Conservation (phyloP, 2,329 filamentous ascomycete species). For the Lasiodiplodia hormozganensis region DNA sequence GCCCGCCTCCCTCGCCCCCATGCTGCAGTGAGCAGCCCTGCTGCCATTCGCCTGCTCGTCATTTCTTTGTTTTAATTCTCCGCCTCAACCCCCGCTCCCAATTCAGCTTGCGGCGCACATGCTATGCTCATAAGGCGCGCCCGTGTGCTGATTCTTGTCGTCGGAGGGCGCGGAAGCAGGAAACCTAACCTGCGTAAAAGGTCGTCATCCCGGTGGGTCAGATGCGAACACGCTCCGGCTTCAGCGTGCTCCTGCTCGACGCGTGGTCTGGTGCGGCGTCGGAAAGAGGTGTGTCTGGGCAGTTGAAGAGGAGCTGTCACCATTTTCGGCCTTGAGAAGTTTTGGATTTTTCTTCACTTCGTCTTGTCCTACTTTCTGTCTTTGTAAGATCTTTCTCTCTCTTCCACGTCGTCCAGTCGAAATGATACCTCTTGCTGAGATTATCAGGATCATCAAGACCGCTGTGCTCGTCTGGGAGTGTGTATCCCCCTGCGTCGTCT, state of each 20-base stretch:
- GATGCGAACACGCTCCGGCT: conserved; percentile 16
- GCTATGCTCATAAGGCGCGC: conserved; percentile 20
- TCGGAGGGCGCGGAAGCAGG: neutral
- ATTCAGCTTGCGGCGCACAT: neutral
- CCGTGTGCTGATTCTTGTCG: conserved; percentile 12
- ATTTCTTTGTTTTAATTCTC: neutral
- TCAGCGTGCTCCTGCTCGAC: neutral
- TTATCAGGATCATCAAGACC: conserved; percentile 24
- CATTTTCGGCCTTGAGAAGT: neutral
- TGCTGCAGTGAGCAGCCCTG: conserved; percentile 17
- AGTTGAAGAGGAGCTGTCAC: neutral
- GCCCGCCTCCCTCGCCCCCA: conserved; percentile 10
- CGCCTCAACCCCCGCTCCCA: neutral
- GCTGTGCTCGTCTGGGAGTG: conserved; percentile 26
- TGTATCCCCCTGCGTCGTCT: conserved; percentile 22
- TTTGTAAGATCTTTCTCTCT: conserved; percentile 22
- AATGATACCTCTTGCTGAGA: conserved; percentile 25
- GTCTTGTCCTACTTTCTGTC: neutral
- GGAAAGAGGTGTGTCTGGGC: conserved; percentile 5
- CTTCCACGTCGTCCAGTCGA: conserved; percentile 11
- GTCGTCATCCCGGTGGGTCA: conserved; percentile 11
- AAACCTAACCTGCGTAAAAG: neutral
- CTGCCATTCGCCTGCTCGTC: neutral
- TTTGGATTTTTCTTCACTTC: conserved; percentile 2
- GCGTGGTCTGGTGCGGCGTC: conserved; percentile 8